A percentile compares a stretch with the other conserved stretches of the same genome.
phyloP scores from a whole-genome alignment of 2,329 filamentous ascomycete species.

The Aphanocladium album region DNA sequence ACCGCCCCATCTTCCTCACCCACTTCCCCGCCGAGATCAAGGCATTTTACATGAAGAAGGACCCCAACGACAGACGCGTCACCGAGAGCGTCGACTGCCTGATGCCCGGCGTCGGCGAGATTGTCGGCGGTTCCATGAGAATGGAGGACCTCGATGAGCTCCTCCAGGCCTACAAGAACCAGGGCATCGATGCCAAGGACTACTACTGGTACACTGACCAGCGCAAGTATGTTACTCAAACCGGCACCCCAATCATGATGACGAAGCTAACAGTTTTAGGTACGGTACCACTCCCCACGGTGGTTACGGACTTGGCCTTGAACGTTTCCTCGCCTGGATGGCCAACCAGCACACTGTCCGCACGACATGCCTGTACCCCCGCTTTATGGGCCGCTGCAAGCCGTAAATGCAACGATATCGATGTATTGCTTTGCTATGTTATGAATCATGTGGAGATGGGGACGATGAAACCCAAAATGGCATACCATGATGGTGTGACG shows the following conservation, averaged over 20 bases:
- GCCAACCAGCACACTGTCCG: constrained; percentile 60
- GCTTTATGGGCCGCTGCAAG: constrained; percentile 77
- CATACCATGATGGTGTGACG: not conserved
- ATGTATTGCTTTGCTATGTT: constrained; percentile 17
- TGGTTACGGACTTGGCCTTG: constrained; percentile 87
- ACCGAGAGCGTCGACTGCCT: constrained; percentile 85
- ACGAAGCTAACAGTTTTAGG: constrained; percentile 35
- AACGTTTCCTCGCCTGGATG: constrained; percentile 66
- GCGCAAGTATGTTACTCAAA: constrained; percentile 64
- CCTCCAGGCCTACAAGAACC: constrained; percentile 78
- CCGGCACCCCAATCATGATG: not conserved
- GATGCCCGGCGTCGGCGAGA: constrained; percentile 94
- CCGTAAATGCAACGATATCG: constrained; percentile 45
- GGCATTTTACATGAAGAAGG: constrained; percentile 98
- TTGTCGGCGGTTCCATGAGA: constrained; percentile 94
- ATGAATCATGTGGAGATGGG: not conserved
- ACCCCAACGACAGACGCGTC: constrained; percentile 69
- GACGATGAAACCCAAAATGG: not conserved
- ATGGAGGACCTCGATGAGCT: constrained; percentile 89
- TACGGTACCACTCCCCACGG: constrained; percentile 91
- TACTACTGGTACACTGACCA: constrained; percentile 99
- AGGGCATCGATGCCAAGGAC: constrained; percentile 75
- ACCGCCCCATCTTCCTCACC: constrained; percentile 89
- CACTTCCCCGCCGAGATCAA: constrained; percentile 98
- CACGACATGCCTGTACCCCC: constrained; percentile 68